These are phyloP conservation scores for Podila epigama DNA, from an alignment of 192 early-diverging fungal genomes.

Conservation along the genomic window DNA sequence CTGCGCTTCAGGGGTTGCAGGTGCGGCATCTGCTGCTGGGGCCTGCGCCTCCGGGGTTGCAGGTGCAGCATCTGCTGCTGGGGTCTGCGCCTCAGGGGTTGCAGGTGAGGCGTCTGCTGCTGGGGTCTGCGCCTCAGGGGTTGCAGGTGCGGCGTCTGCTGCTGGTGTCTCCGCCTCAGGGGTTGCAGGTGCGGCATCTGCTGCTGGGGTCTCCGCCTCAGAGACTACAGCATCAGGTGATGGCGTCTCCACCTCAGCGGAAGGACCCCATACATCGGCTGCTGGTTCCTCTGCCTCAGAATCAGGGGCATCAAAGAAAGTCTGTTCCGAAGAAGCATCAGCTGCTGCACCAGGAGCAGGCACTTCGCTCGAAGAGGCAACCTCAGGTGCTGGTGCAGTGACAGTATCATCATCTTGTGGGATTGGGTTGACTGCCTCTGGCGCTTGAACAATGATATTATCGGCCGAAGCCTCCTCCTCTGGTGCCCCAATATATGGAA, in stretches of 20 bases:
- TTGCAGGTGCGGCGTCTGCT: not conserved
- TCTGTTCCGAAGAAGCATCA: not conserved
- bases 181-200: not conserved
- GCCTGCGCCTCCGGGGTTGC: not conserved
- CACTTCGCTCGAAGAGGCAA: not conserved
- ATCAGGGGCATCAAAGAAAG: not conserved
- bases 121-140: not conserved
- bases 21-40: not conserved
- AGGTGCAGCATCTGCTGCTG: not conserved
- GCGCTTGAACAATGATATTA: not conserved
- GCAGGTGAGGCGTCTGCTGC: not conserved
- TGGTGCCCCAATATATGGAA: not conserved
- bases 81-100: not conserved
- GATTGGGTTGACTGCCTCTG: not conserved
- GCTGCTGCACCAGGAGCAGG: not conserved
- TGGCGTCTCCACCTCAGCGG: too few species aligned
- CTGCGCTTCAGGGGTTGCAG: not conserved
- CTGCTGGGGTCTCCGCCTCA: too few species aligned
- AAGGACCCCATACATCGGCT: too few species aligned
- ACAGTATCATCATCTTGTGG: not conserved
- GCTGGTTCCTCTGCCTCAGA: too few species aligned
- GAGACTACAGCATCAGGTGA: too few species aligned
- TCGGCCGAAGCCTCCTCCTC: not conserved
- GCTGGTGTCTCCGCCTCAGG: not conserved
- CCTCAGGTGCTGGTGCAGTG: not conserved